Evolutionary conservation across 2,329 filamentous ascomycete genomes (phyloP).

Genomic region (Penicillium fuscoglaucum): DNA sequence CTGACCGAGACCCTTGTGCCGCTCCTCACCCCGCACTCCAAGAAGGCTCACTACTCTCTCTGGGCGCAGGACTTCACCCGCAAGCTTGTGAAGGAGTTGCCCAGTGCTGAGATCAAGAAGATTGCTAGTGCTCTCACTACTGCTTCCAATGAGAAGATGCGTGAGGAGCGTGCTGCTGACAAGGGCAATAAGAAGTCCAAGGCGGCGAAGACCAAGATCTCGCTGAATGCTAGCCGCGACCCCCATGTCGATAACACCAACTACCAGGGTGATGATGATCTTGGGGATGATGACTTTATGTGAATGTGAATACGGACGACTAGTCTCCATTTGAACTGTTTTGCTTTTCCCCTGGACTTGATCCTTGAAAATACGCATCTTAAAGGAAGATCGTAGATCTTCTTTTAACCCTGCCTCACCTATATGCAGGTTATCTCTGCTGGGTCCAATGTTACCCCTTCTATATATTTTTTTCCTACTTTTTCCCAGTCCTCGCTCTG

Average conservation of each 20-base stretch:
- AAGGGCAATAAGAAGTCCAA: slow-evolving; percentile 97
- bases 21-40: slow-evolving; percentile 69
- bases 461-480: not conserved
- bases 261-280: slow-evolving; percentile 87
- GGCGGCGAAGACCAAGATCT: slow-evolving; percentile 92
- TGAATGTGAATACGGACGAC: slow-evolving; percentile 32
- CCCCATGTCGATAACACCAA: slow-evolving; percentile 66
- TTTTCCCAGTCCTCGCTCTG: slow-evolving; percentile 10
- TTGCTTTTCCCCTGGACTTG: slow-evolving; percentile 3
- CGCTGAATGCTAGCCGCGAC: slow-evolving; percentile 65
- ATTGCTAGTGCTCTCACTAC: slow-evolving; percentile 83
- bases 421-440: not conserved
- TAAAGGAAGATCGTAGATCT: not conserved
- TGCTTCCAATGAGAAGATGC: slow-evolving; percentile 95
- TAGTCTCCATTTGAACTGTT: slow-evolving; percentile 18
- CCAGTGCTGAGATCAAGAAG: slow-evolving; percentile 96
- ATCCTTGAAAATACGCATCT: slow-evolving; percentile 15
- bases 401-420: not conserved
- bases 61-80: slow-evolving; percentile 92
- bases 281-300: slow-evolving; percentile 59
- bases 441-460: not conserved
- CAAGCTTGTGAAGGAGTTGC: slow-evolving; percentile 80
- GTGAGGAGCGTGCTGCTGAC: slow-evolving; percentile 91
- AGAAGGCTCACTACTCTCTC: slow-evolving; percentile 86
- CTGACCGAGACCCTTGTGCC: slow-evolving; percentile 78